phyloP scores from a whole-genome alignment of 306 rosid species.

The peach (Prunus persica) region DNA sequence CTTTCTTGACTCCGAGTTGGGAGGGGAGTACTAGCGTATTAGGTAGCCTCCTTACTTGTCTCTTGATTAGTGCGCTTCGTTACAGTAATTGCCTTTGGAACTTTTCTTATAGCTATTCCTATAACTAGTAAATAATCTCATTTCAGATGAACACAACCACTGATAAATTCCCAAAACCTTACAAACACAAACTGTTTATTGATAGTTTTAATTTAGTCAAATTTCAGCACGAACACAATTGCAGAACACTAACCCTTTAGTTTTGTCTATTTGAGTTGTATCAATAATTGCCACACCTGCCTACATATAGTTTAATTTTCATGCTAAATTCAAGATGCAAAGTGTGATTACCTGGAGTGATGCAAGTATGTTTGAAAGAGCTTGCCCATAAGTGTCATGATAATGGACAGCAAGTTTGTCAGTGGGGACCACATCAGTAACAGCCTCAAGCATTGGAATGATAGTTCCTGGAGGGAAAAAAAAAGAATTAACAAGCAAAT shows the following conservation, averaged over 20 bases:
- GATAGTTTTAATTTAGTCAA: background rate
- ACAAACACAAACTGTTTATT: background rate
- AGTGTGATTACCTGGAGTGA: conserved; percentile 70
- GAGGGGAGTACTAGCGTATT: background rate
- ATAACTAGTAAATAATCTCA: background rate
- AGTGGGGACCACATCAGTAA: conserved; percentile 57
- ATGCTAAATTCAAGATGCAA: background rate
- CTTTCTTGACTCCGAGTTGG: background rate
- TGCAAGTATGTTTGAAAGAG: conserved; percentile 71
- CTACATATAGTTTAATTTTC: background rate
- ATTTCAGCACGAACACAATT: background rate
- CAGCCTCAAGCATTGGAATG: conserved; percentile 88
- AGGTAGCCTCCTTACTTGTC: background rate
- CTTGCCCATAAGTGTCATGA: conserved; percentile 98
- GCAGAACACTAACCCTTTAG: background rate
- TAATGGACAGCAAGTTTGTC: conserved; percentile 86
- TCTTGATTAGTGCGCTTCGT: background rate
- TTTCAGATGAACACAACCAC: no score
- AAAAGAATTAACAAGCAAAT: background rate
- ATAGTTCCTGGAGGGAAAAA: conserved; percentile 51
- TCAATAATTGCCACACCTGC: background rate
- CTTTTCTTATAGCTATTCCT: background rate
- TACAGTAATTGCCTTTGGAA: background rate
- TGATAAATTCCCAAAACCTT: background rate
- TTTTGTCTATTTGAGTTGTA: background rate